Percentiles rank a stretch among this genome's conserved stretches.
Evolutionary conservation across 306 rosid genomes (phyloP).

Genomic region (Purshia tridentata): DNA sequence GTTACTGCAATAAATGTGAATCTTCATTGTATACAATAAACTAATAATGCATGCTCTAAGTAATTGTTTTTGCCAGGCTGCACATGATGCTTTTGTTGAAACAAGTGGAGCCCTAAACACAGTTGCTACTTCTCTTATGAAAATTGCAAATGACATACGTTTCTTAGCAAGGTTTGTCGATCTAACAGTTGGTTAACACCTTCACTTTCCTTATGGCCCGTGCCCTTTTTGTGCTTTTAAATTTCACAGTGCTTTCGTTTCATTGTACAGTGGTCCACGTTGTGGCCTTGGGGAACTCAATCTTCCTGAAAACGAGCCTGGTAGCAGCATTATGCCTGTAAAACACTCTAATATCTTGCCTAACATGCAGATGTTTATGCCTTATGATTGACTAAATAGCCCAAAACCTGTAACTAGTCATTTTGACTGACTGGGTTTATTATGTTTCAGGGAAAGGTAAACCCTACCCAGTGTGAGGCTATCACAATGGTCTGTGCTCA

Average conservation of each 20-base stretch:
- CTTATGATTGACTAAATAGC: constrained; percentile 3
- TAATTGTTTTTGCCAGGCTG: constrained; percentile 63
- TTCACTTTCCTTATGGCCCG: not conserved
- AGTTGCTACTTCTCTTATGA: constrained; percentile 85
- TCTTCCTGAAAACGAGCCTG: constrained; percentile 99
- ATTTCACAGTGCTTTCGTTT: constrained; percentile 26
- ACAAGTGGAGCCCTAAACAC: constrained; percentile 92
- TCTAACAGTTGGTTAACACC: constrained; percentile 5
- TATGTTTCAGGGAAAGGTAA: constrained; percentile 93
- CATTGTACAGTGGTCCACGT: constrained; percentile 79
- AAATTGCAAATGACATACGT: constrained; percentile 91
- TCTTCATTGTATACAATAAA: constrained; percentile 17
- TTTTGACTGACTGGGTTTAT: constrained; percentile 21
- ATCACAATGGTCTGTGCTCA: constrained; percentile 99
- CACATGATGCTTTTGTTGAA: constrained; percentile 97
- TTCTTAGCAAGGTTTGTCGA: constrained; percentile 76
- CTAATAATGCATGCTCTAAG: constrained; percentile 20
- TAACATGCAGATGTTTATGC: constrained; percentile 4
- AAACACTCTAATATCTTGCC: constrained; percentile 31
- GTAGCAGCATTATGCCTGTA: constrained; percentile 99
- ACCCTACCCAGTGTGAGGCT: constrained; percentile 99
- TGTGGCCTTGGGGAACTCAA: constrained; percentile 98
- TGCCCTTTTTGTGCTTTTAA: constrained; percentile 1
- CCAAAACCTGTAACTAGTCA: constrained; percentile 14
- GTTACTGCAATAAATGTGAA: constrained; percentile 31